These are phyloP conservation scores for Trametes pubescens DNA, from an alignment of 1,284 basidiomycete species.

Conservation along the genomic window DNA sequence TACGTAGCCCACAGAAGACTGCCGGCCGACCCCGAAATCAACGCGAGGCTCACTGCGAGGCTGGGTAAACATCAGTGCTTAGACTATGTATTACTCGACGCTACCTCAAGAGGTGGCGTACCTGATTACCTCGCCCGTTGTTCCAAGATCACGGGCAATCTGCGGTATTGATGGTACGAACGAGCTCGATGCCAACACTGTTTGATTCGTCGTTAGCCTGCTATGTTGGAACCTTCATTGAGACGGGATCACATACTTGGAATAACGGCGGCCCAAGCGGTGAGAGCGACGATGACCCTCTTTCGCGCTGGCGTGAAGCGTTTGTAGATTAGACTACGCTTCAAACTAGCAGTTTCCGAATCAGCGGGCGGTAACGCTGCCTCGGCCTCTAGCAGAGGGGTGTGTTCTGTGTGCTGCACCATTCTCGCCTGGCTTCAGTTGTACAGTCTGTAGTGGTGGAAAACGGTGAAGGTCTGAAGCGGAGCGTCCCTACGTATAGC, in stretches of 20 bases:
- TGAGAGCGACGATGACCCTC: conserved; percentile 55
- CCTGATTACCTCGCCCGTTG: conserved; percentile 64
- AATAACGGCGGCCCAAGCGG: conserved; percentile 60
- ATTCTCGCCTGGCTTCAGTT: background rate
- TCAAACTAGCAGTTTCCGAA: conserved; percentile 17
- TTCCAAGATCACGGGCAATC: conserved; percentile 66
- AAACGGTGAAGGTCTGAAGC: background rate
- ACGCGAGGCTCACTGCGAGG: conserved; percentile 54
- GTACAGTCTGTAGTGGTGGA: background rate
- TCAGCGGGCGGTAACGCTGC: conserved; percentile 12
- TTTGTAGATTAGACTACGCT: conserved; percentile 34
- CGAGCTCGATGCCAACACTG: conserved; percentile 73
- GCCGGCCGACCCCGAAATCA: conserved; percentile 51
- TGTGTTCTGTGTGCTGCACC: conserved; percentile 29
- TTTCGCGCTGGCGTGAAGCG: conserved; percentile 48
- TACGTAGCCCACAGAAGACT: conserved; percentile 63
- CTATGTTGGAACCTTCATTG: background rate
- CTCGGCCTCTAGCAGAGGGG: conserved; percentile 26
- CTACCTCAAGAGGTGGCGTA: conserved; percentile 38
- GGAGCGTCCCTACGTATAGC: too few relatives aligned
- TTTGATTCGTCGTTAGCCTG: background rate
- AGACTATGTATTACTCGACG: background rate
- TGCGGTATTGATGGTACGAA: conserved; percentile 77
- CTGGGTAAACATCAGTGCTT: conserved; percentile 38
- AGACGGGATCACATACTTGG: conserved; percentile 49